Percentiles rank a stretch among this genome's conserved stretches.
Evolutionary conservation across 768 basidiomycete genomes (phyloP).

Genomic region (Strobilomyces echinocephalus): DNA sequence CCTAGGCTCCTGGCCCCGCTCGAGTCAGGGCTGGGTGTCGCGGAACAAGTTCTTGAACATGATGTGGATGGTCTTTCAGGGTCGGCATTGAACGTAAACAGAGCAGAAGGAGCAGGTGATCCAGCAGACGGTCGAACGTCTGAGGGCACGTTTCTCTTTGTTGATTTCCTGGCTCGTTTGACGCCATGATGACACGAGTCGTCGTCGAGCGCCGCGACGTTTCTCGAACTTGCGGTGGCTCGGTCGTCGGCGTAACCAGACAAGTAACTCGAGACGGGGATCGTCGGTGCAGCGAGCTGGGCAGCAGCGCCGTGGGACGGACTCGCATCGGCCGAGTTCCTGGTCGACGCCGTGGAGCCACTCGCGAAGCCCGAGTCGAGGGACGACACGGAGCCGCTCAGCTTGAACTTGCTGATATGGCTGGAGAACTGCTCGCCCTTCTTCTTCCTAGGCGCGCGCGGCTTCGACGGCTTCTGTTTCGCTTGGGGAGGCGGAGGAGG

Average conservation of each 20-base stretch:
- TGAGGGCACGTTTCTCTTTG: conserved; percentile 8
- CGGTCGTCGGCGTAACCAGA: conserved; percentile 4
- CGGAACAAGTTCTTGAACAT: not conserved
- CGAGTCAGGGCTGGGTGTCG: not conserved
- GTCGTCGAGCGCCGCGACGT: not conserved
- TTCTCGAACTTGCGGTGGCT: conserved; percentile 1
- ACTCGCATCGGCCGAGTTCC: conserved; percentile 5
- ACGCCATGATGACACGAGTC: not conserved
- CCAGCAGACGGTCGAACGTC: conserved; percentile 5
- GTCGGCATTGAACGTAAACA: conserved; percentile 2
- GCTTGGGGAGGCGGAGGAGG: conserved; percentile 7
- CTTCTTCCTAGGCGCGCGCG: conserved; percentile 28
- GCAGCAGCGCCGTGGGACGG: not conserved
- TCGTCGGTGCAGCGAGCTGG: not conserved
- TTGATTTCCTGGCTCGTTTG: conserved; percentile 14
- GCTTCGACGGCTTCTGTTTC: conserved; percentile 26
- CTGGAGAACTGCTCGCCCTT: conserved; percentile 37
- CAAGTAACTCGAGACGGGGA: not conserved
- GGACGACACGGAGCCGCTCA: conserved; percentile 28
- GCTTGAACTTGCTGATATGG: conserved; percentile 49
- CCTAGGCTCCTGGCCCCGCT: conserved; percentile 33
- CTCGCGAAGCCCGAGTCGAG: conserved; percentile 35
- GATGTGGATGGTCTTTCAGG: not conserved
- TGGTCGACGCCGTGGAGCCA: conserved; percentile 26
- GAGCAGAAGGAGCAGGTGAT: not conserved